Evolutionary conservation across 768 basidiomycete genomes (phyloP), one percentile per base, ranked within the genome.

Genomic region (Candolleomyces efflorescens): DNA sequence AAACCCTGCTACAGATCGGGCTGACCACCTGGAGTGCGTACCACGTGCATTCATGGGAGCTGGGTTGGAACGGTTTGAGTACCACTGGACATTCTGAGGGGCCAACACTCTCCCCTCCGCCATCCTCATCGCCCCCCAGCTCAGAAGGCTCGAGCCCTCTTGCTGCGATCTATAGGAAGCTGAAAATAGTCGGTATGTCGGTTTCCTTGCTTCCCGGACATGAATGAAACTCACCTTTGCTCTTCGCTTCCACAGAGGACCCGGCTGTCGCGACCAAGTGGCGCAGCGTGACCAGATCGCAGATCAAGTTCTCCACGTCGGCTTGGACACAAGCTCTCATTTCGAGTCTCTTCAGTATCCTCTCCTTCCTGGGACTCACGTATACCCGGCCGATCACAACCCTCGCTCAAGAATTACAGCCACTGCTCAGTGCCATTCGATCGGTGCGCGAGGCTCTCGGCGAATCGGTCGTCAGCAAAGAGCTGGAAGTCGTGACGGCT

Each of bases 1-100:
- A 26, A 17, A 41, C 44, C 5, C 26, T 51, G 6, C 39, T 57
- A 3, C 56, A 52, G 23, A 36, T 41, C 4, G 41, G 22, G 20
- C 26, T 57, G 22, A 45, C 56, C 11, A 51, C 15, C 27, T 57
- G 56, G 56, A 51, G 56, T 27, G 56, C 56, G 13, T n/a, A n/a
- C 41, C 27, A 38, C 9, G 26, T 57, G 10, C 49, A 50, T n/a
- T 50, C 56, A 15, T 57, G 56, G 56, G 41, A 50, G 26, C 18
- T 52, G 41, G 32, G 32, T 11, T 32, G 32, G 32, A 32, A 32
- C 32, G 32, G 32, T 7, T 32, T 11, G 6, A 11, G 32, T 5
- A 11, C 32, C 11, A 1, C 32, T 11, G 32, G 32, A 2, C 41
- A 43, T 43, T 7, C 41, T 1, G 41, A 43, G 6, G 18, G 41